Base-by-base conservation (phyloP, 768 basidiomycete genomes). In the Trametes punicea region DNA sequence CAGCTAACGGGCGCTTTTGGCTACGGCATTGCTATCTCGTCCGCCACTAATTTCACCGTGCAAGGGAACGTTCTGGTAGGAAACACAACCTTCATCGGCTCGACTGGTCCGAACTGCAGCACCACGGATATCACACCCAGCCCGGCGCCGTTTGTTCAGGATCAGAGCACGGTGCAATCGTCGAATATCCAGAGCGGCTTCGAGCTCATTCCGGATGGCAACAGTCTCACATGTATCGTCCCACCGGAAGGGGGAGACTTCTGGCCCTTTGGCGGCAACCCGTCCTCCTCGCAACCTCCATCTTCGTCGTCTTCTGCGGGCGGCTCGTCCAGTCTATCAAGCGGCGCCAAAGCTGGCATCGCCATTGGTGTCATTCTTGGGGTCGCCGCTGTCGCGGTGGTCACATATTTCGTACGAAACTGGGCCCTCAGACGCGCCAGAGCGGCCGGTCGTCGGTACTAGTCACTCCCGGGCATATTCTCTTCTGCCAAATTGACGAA, bases 1-100 rank as follows among this genome's bases (percentile, higher is more conserved):
- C 69, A 67, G 27, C 65, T 88, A 20, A 77, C 79, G 10, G 86
- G 85, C 5, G 85, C 87, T 8, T 88, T 92, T 64, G 83, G 83
- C 53, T 91, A 85, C 62, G 89, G 77, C 21, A 81, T 92, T 3
- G 90, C 82, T 20, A 74, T 87, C 46, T 78, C 77, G 42, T 82
- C 84, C 7, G 83, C 84, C 6, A 62, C 65, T 13, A 83, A 87
- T 66, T 91, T 90, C 67, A 86, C 82, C 0, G 75, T 92, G 31
- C 70, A 80, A 51, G 75, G 76, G 62, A 92, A 90, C 66, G 52
- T 68, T 7, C 71, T 91, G 33, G 49, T 80, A 6, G 86, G 83
- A 11, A 90, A 90, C 67, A 86, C 84, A 6, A 82, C 87, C 6
- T 90, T 90, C 70, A 83, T 91, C 56, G 88, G 88, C 34, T 74